phyloP scores from a whole-genome alignment of 2,329 filamentous ascomycete genomes.

The Pyrenophora seminiperda region DNA sequence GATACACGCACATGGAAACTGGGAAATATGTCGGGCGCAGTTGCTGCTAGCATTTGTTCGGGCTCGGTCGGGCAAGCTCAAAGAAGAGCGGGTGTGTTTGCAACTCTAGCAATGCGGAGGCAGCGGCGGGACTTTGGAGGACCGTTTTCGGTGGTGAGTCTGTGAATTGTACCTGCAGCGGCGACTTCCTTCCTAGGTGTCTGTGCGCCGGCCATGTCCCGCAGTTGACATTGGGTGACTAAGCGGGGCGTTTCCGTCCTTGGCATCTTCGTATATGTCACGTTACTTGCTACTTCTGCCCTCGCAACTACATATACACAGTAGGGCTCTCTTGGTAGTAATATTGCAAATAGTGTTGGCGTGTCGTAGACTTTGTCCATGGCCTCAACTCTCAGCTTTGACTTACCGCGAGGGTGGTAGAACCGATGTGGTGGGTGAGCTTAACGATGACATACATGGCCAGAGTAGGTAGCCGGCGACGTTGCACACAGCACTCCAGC shows the following conservation, averaged over 20 bases:
- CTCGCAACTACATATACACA: too few relatives aligned
- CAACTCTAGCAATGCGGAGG: slow-evolving; percentile 20
- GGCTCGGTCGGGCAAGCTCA: slow-evolving; percentile 30
- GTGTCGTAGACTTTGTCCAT: background rate
- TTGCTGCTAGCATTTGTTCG: slow-evolving; percentile 43
- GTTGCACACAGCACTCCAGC: too few relatives aligned
- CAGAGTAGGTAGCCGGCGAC: too few relatives aligned
- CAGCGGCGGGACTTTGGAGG: slow-evolving; percentile 7
- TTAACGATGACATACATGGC: too few relatives aligned
- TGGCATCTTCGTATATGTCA: too few relatives aligned
- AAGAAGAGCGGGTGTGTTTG: slow-evolving; percentile 24
- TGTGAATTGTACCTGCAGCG: slow-evolving; percentile 33
- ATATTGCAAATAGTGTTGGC: too few relatives aligned
- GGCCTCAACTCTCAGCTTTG: too few relatives aligned
- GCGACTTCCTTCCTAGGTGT: slow-evolving; percentile 17
- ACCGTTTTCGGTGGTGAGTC: slow-evolving; percentile 12
- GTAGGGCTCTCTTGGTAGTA: too few relatives aligned
- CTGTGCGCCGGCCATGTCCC: slow-evolving; percentile 7
- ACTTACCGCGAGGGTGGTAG: too few relatives aligned
- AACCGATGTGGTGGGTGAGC: too few relatives aligned
- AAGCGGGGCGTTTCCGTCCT: slow-evolving; percentile 8
- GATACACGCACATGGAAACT: slow-evolving; percentile 45
- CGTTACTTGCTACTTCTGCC: background rate
- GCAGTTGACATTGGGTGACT: slow-evolving; percentile 14
- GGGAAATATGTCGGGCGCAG: slow-evolving; percentile 40